Base-by-base conservation (phyloP, 2,329 filamentous ascomycete genomes). In the Colletotrichum tabaci region DNA sequence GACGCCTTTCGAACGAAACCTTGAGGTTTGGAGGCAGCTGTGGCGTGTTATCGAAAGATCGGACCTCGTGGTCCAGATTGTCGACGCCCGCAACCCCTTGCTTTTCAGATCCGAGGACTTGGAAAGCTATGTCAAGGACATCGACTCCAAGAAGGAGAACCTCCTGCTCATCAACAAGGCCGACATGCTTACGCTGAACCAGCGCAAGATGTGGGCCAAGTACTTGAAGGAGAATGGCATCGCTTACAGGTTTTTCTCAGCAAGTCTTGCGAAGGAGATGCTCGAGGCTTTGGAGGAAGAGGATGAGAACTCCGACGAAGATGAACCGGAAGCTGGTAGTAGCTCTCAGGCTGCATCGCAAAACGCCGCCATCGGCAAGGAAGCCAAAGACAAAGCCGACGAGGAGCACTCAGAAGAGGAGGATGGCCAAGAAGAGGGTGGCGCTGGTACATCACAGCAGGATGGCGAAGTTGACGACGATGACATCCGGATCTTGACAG, bases 1-100 rank as follows among this genome's bases (percentile, higher is more conserved):
- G 94, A 99, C 96, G 0, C 96, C 96, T 0, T 99, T 99, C 78
- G 96, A 99, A 87, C 90, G 96, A 71, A 99, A 99, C 80, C 80
- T 99, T 73, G 97, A 99, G 79, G 96, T 99, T 38, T 99, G 96
- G 96, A 91, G 96, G 80, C 96, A 99, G 82, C 80, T 99, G 77
- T 99, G 96, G 96, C 91, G 96, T 84, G 96, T 99, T 70, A 98
- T 99, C 77, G 96, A 99, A 86, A 89, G 96, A 73, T 98, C 95
- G 18, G 96, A 99, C 81, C 85, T 99, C 50, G 90, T 99, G 4
- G 96, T 99, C 46, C 96, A 99, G 85, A 99, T 99, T 85, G 96
- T 99, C 65, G 96, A 99, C 84, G 96, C 97, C 10, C 89, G 96
- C 78, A 98, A 98, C 81, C 96, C 96, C 2, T 86, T 99, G 21